Percentiles rank a stretch among this genome's conserved stretches.
phyloP scores from a whole-genome alignment of 257 asterid genomes.

The Asclepias syriaca region DNA sequence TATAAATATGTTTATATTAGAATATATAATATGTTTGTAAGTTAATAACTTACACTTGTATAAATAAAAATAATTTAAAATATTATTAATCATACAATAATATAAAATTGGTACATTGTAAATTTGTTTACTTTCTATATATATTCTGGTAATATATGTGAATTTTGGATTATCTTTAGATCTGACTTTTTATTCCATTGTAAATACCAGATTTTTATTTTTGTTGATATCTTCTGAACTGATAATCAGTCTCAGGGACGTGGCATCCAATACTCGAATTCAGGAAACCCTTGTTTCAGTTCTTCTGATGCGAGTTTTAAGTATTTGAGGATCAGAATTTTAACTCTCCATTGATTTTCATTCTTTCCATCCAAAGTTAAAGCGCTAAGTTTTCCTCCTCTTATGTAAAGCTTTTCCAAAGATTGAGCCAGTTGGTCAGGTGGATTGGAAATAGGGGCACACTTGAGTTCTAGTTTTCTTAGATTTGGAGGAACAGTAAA shows the following conservation, averaged over 20 bases:
- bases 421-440: neutral
- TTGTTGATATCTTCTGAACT: no score
- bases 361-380: neutral
- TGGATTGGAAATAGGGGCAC: neutral
- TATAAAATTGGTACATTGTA: no score
- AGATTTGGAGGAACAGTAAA: neutral
- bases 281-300: neutral
- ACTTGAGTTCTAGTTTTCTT: neutral
- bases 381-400: neutral
- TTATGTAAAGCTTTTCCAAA: slow-evolving; percentile 5
- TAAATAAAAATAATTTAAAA: no score
- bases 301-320: neutral
- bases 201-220: no score
- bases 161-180: no score
- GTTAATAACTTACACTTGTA: no score
- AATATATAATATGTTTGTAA: no score
- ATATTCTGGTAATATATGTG: no score
- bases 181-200: no score
- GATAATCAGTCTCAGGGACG: neutral
- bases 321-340: neutral
- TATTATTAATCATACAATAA: no score
- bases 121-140: no score
- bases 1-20: no score
- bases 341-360: neutral
- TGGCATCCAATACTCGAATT: neutral